Percentiles rank a stretch among this genome's conserved stretches.
phyloP scores from a whole-genome alignment of 495 filamentous ascomycete genomes.

The Aspergillus sclerotiicarbonarius region DNA sequence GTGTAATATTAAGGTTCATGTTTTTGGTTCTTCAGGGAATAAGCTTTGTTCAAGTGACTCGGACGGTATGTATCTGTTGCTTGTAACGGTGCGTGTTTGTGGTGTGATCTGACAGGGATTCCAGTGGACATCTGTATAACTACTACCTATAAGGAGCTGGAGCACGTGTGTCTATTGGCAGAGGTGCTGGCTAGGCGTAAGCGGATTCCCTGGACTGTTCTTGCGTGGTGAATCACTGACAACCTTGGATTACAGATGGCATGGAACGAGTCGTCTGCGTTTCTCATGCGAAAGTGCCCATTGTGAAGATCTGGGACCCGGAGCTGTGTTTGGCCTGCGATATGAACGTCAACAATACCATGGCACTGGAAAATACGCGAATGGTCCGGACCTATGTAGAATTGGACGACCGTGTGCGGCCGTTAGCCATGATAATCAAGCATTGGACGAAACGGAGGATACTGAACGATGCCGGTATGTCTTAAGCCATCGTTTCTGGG shows the following conservation, averaged over 20 bases:
- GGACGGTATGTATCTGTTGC: constrained; percentile 64
- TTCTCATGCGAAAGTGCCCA: constrained; percentile 90
- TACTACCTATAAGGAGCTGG: constrained; percentile 79
- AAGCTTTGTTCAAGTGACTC: constrained; percentile 93
- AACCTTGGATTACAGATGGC: constrained; percentile 60
- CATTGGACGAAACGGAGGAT: constrained; percentile 92
- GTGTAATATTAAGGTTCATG: constrained; percentile 81
- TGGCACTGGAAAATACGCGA: constrained; percentile 91
- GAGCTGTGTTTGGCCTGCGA: constrained; percentile 89
- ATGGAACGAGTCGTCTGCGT: constrained; percentile 96
- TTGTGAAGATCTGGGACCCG: constrained; percentile 98
- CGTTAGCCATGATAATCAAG: constrained; percentile 92
- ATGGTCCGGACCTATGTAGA: constrained; percentile 98
- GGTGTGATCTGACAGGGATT: constrained; percentile 20
- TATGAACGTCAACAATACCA: constrained; percentile 97
- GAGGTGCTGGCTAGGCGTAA: constrained; percentile 80
- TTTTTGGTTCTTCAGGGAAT: constrained; percentile 97
- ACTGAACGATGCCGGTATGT: constrained; percentile 91
- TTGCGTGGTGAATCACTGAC: constrained; percentile 9
- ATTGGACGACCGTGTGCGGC: constrained; percentile 86
- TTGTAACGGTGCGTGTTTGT: background rate
- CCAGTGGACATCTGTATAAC: constrained; percentile 97
- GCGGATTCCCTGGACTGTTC: constrained; percentile 25
- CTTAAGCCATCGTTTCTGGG: background rate
- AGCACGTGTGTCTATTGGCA: constrained; percentile 83